phyloP scores from a whole-genome alignment of 192 early-diverging fungal genomes.

The Backusella tuberculispora region DNA sequence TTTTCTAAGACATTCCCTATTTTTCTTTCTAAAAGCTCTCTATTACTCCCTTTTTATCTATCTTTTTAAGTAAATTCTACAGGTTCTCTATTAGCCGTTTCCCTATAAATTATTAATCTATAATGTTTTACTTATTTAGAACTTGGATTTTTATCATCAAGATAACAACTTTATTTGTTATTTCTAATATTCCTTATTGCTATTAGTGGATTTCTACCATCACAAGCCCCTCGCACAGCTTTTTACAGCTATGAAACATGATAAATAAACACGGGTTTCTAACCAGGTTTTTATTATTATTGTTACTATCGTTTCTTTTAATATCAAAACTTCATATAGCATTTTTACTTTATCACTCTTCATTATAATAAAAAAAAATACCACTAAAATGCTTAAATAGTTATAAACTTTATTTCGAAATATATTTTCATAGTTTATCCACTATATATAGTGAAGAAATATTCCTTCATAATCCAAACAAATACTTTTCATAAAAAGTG shows the following conservation, averaged over 20 bases:
- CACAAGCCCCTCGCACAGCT: background rate
- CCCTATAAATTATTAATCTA: background rate
- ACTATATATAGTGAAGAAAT: too few relatives aligned
- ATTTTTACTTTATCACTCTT: background rate
- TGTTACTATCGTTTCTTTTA: background rate
- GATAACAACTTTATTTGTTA: background rate
- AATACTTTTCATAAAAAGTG: too few relatives aligned
- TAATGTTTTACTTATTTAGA: background rate
- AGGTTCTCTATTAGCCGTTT: background rate
- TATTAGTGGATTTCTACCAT: background rate
- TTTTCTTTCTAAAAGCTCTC: background rate
- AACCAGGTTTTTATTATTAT: background rate
- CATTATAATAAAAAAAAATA: background rate
- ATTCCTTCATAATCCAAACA: too few relatives aligned
- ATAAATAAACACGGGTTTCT: background rate
- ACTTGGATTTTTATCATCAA: slow-evolving; percentile 13
- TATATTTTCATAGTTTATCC: too few relatives aligned
- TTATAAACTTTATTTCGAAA: too few relatives aligned
- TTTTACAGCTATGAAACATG: background rate
- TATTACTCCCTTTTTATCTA: background rate
- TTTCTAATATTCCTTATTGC: background rate
- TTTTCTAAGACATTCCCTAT: background rate
- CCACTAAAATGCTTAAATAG: too few relatives aligned
- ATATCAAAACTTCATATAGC: background rate
- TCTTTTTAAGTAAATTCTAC: background rate